Evolutionary conservation across 345 rosid genomes (phyloP), one percentile per base, ranked within the genome.

Genomic region (Acer yangbiense): DNA sequence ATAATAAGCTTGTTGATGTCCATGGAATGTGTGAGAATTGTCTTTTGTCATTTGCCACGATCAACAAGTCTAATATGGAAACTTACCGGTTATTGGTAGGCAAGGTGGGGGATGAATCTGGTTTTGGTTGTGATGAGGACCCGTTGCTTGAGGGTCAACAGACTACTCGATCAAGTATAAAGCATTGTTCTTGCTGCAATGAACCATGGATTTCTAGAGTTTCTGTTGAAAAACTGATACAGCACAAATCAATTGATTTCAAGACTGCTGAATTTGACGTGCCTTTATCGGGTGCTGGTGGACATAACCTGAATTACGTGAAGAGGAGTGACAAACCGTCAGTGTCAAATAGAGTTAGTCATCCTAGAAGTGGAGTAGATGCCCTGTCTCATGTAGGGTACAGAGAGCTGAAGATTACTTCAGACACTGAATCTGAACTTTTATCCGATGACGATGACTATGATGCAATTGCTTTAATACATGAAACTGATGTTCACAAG

Each of bases 61-160:
- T 80, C 76, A 90, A 90, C 62, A 94, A 90, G 85, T 91, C 97
- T 23, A 91, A 87, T 80, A 87, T 92, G 71, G 97, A 96, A 85
- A 92, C 91, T 65, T 93, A 90, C 79, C 90, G 97, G 72, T 87
- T 96, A 58, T 81, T 94, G 87, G 93, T 93, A 50, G 94, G 93
- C 16, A 92, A 90, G 74, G 52, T 93, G 85, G 93, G 94, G 78
- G 92, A 88, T 81, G 82, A 82, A 77, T 85, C 80, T 78, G 67
- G 78, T 74, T 82, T 69, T 84, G 81, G 72, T 76, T 68, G 81
- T 41, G 87, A 63, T 55, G 82, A 80, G 80, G 90, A 72, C 52
- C 46, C 76, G 11, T 76, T 68, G 41, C 68, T 71, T 46, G 88
- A 78, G 63, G 77, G 23, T 73, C 78, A 72, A 23, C 64, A 79